Conservation (phyloP, 768 basidiomycete genomes). For the Zangia roseola region DNA sequence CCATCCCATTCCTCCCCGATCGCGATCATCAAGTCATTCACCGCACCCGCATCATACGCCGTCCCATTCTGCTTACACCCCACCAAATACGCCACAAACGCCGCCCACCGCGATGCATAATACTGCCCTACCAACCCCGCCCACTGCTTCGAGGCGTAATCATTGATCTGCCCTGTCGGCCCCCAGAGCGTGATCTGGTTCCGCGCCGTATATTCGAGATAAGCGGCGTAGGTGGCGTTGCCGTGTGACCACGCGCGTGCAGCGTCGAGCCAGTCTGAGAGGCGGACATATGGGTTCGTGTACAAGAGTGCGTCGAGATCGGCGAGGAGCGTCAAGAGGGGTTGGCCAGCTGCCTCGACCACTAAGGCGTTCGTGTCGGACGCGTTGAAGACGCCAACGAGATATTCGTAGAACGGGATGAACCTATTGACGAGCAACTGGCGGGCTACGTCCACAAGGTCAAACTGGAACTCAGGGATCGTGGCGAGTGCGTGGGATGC, state of each 20-base stretch:
- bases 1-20: constrained; percentile 35
- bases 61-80: constrained; percentile 25
- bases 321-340: constrained; percentile 31
- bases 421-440: constrained; percentile 41
- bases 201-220: constrained; percentile 38
- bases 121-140: constrained; percentile 38
- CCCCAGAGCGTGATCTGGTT: constrained; percentile 47
- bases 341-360: constrained; percentile 23
- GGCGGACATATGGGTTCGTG: constrained; percentile 33
- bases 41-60: constrained; percentile 28
- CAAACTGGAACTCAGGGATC: constrained; percentile 37
- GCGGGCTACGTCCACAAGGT: constrained; percentile 39
- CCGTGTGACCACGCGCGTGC: constrained; percentile 31
- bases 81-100: constrained; percentile 35
- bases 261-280: constrained; percentile 37
- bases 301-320: constrained; percentile 36
- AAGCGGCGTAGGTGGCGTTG: constrained; percentile 32
- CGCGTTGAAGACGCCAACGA: constrained; percentile 30
- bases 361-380: constrained; percentile 15
- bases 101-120: constrained; percentile 36
- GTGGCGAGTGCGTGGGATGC: constrained; percentile 13
- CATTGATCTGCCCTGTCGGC: constrained; percentile 39
- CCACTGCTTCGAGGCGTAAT: constrained; percentile 46
- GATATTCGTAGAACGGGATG: constrained; percentile 31
- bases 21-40: constrained; percentile 27